Conservation (phyloP, 2,329 filamentous ascomycete genomes). For the Arthrinium phaeospermum region DNA sequence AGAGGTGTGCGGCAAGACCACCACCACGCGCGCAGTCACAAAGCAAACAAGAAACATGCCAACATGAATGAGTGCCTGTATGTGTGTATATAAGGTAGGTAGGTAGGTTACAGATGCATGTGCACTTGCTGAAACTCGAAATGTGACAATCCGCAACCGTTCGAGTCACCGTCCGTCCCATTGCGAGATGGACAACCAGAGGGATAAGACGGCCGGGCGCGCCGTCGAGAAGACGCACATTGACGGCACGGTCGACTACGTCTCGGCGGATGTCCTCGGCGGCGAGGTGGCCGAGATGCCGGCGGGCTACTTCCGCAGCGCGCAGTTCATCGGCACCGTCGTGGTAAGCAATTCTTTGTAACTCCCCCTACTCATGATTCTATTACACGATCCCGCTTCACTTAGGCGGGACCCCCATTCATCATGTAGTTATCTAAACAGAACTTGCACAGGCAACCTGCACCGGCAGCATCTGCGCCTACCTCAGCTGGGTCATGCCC, state of each 20-base stretch:
- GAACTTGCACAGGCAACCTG: constrained; percentile 36
- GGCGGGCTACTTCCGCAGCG: constrained; percentile 45
- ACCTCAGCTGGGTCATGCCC: constrained; percentile 43
- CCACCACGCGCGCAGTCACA: neutral
- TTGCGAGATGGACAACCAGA: neutral
- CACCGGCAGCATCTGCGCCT: constrained; percentile 41
- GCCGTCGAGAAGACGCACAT: constrained; percentile 40
- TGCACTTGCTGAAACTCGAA: neutral
- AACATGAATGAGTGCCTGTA: neutral
- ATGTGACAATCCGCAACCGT: too few relatives aligned
- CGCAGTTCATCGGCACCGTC: constrained; percentile 48
- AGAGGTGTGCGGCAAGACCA: neutral
- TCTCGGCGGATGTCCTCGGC: constrained; percentile 49
- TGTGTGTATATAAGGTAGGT: neutral
- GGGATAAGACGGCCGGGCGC: constrained; percentile 5
- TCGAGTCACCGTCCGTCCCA: neutral
- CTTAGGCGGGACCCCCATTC: too few relatives aligned
- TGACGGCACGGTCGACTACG: constrained; percentile 48
- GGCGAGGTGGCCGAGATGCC: constrained; percentile 48
- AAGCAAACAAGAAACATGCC: neutral
- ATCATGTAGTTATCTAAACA: neutral
- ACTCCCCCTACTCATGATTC: too few relatives aligned
- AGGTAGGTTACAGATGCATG: neutral
- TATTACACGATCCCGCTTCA: too few relatives aligned
- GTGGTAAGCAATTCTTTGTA: constrained; percentile 31